Conservation (phyloP, 805 yeast genomes). For the Hanseniaspora taiwanica region DNA sequence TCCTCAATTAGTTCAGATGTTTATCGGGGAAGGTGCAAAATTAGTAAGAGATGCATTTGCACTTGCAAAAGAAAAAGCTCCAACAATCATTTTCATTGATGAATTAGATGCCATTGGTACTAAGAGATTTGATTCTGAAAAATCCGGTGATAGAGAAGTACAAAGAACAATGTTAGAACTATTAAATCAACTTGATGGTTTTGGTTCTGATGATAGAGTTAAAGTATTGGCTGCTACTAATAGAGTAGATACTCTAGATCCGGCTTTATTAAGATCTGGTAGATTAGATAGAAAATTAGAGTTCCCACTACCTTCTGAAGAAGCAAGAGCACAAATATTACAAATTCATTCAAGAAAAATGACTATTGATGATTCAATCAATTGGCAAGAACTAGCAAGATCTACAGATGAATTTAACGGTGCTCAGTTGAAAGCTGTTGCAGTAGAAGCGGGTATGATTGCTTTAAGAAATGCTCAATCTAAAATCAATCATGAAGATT, state of each 20-base stretch:
- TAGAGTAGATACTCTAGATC: slow-evolving; percentile 95
- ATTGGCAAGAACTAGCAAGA: slow-evolving; percentile 97
- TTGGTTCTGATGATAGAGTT: slow-evolving; percentile 92
- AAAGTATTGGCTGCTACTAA: slow-evolving; percentile 97
- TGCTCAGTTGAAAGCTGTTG: slow-evolving; percentile 96
- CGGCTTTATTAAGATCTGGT: slow-evolving; percentile 96
- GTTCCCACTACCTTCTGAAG: slow-evolving; percentile 95
- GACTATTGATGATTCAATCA: slow-evolving; percentile 82
- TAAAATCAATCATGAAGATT: slow-evolving; percentile 89
- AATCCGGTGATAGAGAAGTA: slow-evolving; percentile 96
- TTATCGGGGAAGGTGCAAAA: slow-evolving; percentile 97
- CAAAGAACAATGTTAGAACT: slow-evolving; percentile 98
- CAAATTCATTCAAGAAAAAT: slow-evolving; percentile 96
- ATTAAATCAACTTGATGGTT: slow-evolving; percentile 94
- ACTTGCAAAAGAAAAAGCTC: slow-evolving; percentile 94
- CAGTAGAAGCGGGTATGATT: slow-evolving; percentile 99
- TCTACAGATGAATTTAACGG: slow-evolving; percentile 98
- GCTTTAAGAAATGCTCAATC: slow-evolving; percentile 92
- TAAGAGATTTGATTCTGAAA: slow-evolving; percentile 92
- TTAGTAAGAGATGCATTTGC: slow-evolving; percentile 96
- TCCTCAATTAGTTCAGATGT: slow-evolving; percentile 96
- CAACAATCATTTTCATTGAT: slow-evolving; percentile 94
- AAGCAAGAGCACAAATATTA: slow-evolving; percentile 90
- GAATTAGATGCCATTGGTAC: slow-evolving; percentile 99
- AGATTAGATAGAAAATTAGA: slow-evolving; percentile 96